phyloP scores from a whole-genome alignment of 2,329 filamentous ascomycete species.

The Uncinocarpus reesii region DNA sequence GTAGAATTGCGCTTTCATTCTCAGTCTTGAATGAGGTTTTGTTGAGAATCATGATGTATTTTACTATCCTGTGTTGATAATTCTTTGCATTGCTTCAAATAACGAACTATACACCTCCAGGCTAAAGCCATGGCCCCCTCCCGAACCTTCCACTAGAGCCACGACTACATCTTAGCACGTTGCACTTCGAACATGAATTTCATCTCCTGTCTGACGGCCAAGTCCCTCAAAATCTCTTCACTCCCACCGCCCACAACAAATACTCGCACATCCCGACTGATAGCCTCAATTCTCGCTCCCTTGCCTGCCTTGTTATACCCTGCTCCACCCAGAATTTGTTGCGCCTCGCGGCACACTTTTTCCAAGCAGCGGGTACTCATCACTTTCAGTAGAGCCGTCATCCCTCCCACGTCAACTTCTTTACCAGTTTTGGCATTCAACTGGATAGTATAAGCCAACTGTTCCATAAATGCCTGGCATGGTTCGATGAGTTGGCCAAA shows the following conservation, averaged over 20 bases:
- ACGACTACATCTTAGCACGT: slow-evolving; percentile 2
- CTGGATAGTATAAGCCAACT: slow-evolving; percentile 48
- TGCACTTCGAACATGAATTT: slow-evolving; percentile 16
- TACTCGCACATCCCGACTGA: slow-evolving; percentile 44
- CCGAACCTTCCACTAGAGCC: background rate
- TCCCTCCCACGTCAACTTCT: slow-evolving; percentile 40
- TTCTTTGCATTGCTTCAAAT: no score
- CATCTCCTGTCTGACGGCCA: slow-evolving; percentile 22
- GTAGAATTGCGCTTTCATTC: background rate
- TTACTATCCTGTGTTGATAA: background rate
- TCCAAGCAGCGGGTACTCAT: slow-evolving; percentile 45
- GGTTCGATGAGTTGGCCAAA: slow-evolving; percentile 51
- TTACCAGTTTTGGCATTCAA: slow-evolving; percentile 31
- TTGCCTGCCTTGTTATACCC: slow-evolving; percentile 44
- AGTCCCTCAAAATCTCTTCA: slow-evolving; percentile 33
- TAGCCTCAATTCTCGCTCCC: slow-evolving; percentile 44
- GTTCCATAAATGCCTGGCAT: slow-evolving; percentile 52
- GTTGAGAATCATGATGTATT: background rate
- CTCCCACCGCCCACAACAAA: slow-evolving; percentile 35
- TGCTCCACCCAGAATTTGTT: slow-evolving; percentile 46
- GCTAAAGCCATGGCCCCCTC: no score
- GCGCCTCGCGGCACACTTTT: slow-evolving; percentile 45
- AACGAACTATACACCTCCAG: background rate
- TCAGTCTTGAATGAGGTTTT: background rate
- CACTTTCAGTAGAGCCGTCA: slow-evolving; percentile 45